Base-by-base conservation (phyloP, 148 eudicot genomes). In the Vaccinium myrtillus region DNA sequence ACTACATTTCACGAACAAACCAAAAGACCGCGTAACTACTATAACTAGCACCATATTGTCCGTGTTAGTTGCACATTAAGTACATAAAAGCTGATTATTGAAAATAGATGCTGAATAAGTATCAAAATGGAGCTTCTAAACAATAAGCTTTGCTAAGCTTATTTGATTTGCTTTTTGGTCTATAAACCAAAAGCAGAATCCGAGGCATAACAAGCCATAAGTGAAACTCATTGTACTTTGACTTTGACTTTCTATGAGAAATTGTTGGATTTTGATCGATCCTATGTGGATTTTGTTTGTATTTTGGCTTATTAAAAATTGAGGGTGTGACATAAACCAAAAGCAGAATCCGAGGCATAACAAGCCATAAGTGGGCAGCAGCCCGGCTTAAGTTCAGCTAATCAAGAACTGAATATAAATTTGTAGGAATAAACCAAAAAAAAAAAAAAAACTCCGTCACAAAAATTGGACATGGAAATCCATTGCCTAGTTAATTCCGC, bases 401-500 rank as follows among this genome's bases (percentile, higher is more conserved):
- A 50, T n/a, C 30, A n/a, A 8, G 12, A n/a, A 25, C 16, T 11
- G 36, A 25, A 13, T 25, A 10, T 36, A 36, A 36, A 36, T 36
- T 36, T 36, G 39, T 2, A 36, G 39, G 3, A 36, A 36, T 36
- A 36, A 36, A 36, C 39, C 39, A 36, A 36, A 36, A 36, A 36
- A 12, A 4, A 25, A 10, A 67, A 10, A 1, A 1, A 27, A 69
- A 5, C 74, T 69, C 74, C 2, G 4, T 73, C 39, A 73, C 50
- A 73, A 73, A 73, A 73, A 11, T 73, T 32, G 77, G 77, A 6
- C 49, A 36, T 36, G 77, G 36, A 77, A 77, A 50, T 43, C 81
- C 81, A 55, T 8, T 25, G 63, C 65, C 81, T 43, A 23, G 82
- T 58, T 58, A 79, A 58, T 56, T 79, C 63, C 63, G 71, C 71